Evolutionary conservation across 2,329 filamentous ascomycete genomes (phyloP).

Genomic region (Talaromyces albobiverticillius): DNA sequence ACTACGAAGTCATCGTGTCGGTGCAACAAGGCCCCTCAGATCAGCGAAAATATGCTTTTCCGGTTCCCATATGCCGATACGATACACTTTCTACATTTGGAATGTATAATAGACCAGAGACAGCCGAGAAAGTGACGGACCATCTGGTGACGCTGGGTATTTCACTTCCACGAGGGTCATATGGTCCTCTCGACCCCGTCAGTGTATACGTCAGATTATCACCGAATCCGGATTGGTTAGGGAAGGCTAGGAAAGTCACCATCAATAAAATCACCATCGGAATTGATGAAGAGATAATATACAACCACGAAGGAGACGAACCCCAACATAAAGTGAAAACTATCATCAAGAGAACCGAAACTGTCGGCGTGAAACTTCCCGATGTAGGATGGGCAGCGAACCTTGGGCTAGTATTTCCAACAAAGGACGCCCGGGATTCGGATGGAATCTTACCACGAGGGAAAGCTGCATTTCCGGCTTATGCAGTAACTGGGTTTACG

Average conservation of each 20-base stretch:
- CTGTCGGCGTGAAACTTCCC: slow-evolving; percentile 78
- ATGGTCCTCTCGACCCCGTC: slow-evolving; percentile 90
- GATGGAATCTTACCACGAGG: slow-evolving; percentile 85
- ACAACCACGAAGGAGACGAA: slow-evolving; percentile 95
- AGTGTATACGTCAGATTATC: slow-evolving; percentile 93
- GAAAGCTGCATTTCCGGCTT: slow-evolving; percentile 83
- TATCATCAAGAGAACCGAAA: slow-evolving; percentile 77
- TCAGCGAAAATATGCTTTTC: slow-evolving; percentile 87
- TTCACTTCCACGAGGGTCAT: slow-evolving; percentile 91
- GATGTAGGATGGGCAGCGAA: slow-evolving; percentile 93
- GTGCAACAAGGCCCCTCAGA: slow-evolving; percentile 85
- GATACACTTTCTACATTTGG: slow-evolving; percentile 97
- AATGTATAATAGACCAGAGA: slow-evolving; percentile 97
- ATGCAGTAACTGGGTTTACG: slow-evolving; percentile 85
- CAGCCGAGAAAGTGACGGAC: slow-evolving; percentile 79
- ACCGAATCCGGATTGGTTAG: slow-evolving; percentile 87
- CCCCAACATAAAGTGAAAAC: slow-evolving; percentile 86
- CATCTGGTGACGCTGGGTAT: slow-evolving; percentile 90
- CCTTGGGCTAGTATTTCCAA: slow-evolving; percentile 83
- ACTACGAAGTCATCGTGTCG: slow-evolving; percentile 92
- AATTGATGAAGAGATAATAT: slow-evolving; percentile 98
- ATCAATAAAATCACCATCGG: slow-evolving; percentile 91
- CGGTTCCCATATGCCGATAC: slow-evolving; percentile 87
- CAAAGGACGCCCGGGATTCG: slow-evolving; percentile 79
- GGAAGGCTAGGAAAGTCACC: slow-evolving; percentile 84